Conservation (phyloP, 2,329 filamentous ascomycete species). For the Chrysoporthe puriensis region DNA sequence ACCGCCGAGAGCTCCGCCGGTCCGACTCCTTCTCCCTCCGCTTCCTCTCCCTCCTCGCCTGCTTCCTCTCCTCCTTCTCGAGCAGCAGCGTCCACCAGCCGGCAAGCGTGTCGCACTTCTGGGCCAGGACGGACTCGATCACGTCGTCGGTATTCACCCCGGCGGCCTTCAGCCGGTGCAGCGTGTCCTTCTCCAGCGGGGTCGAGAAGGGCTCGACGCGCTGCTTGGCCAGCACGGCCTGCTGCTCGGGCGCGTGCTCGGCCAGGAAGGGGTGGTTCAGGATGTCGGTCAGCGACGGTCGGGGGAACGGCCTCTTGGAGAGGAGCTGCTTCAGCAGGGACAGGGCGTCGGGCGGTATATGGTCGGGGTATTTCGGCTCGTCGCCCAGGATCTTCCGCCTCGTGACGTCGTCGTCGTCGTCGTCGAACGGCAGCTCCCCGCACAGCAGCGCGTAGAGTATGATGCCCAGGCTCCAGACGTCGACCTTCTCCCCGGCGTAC, state of each 20-base stretch:
- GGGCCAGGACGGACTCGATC: constrained; percentile 89
- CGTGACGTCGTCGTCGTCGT: constrained; percentile 88
- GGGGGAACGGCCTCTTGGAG: constrained; percentile 84
- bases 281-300: constrained; percentile 83
- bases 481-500: constrained; percentile 96
- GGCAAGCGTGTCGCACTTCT: constrained; percentile 85
- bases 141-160: constrained; percentile 94
- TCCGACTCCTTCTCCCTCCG: constrained; percentile 84
- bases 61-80: constrained; percentile 92
- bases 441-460: constrained; percentile 83
- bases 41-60: constrained; percentile 75
- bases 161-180: constrained; percentile 90
- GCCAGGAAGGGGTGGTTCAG: constrained; percentile 84
- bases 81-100: constrained; percentile 96
- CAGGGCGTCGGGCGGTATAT: constrained; percentile 77
- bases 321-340: constrained; percentile 78
- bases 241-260: constrained; percentile 85
- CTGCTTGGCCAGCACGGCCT: constrained; percentile 83
- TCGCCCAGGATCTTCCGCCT: constrained; percentile 82
- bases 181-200: constrained; percentile 82
- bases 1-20: constrained; percentile 74
- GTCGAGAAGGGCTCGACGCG: constrained; percentile 84
- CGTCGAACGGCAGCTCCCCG: constrained; percentile 91
- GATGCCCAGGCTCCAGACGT: constrained; percentile 90
- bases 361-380: constrained; percentile 83